Percentiles rank a stretch among this genome's conserved stretches.
These are phyloP conservation scores for Orbilia oligospora DNA, from an alignment of 2,329 filamentous ascomycete species.

Conservation along the genomic window DNA sequence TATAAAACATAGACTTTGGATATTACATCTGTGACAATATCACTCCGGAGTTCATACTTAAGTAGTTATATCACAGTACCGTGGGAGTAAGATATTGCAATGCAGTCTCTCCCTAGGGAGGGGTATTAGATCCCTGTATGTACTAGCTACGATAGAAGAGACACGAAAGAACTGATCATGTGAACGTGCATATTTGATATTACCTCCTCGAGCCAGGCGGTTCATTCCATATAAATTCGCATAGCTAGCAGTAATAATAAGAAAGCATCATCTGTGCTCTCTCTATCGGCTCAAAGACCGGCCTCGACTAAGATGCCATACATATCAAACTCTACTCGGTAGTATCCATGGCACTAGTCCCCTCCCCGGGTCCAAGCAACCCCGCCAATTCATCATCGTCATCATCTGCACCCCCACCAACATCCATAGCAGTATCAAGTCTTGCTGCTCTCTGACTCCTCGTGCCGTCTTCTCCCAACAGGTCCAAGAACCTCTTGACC, in stretches of 20 bases:
- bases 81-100: too few species aligned
- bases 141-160: not conserved
- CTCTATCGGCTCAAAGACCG: constrained; percentile 1
- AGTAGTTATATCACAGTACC: too few species aligned
- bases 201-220: constrained; percentile 2
- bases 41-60: too few species aligned
- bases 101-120: not conserved
- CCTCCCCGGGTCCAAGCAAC: constrained; percentile 68
- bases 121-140: constrained; percentile 7
- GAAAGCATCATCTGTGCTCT: not conserved
- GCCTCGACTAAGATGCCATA: constrained; percentile 24
- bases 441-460: constrained; percentile 69
- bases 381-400: constrained; percentile 68
- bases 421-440: constrained; percentile 62
- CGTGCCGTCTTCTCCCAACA: constrained; percentile 72
- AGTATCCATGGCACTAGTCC: constrained; percentile 63
- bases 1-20: not conserved
- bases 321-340: constrained; percentile 62
- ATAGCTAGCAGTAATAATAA: constrained; percentile 16
- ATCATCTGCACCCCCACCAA: constrained; percentile 68
- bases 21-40: too few species aligned
- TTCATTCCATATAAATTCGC: constrained; percentile 16
- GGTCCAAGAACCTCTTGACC: constrained; percentile 87
- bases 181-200: constrained; percentile 7
- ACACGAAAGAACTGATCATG: not conserved